Conservation (phyloP, 305 asterid species). For the Fraxinus greggii region DNA sequence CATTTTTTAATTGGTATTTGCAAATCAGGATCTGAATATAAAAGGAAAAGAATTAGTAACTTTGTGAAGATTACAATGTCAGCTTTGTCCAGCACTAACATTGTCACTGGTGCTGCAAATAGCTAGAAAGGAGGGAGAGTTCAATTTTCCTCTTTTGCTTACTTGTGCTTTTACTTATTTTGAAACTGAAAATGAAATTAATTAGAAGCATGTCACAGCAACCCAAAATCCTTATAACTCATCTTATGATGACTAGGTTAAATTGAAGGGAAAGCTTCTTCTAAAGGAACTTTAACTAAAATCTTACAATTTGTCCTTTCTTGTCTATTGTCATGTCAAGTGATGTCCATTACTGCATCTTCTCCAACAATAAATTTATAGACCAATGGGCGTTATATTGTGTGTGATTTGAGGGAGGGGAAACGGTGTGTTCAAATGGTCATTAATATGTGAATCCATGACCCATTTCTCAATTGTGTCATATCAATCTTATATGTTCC, state of each 20-base stretch:
- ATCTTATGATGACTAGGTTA: neutral
- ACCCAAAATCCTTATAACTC: neutral
- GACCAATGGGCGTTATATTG: neutral
- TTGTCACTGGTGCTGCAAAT: neutral
- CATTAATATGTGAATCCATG: conserved; percentile 36
- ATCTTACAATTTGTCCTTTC: neutral
- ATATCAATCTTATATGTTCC: conserved; percentile 51
- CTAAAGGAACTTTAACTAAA: neutral
- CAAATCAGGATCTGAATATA: conserved; percentile 35
- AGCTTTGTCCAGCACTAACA: neutral
- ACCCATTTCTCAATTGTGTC: conserved; percentile 42
- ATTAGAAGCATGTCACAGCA: neutral
- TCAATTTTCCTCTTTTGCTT: neutral
- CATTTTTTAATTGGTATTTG: conserved; percentile 27
- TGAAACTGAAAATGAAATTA: neutral
- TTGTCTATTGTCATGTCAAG: neutral
- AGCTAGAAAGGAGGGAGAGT: neutral
- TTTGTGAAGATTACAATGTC: conserved; percentile 32
- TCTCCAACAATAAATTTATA: neutral
- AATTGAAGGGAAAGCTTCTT: neutral
- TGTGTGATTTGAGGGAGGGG: neutral
- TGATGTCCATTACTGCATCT: neutral
- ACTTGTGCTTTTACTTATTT: neutral
- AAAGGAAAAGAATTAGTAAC: conserved; percentile 25
- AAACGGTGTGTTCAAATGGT: neutral